Percentiles rank a stretch among this genome's conserved stretches.
These are phyloP conservation scores for Penicillium corylophilum DNA, from an alignment of 2,329 filamentous ascomycete genomes.

Conservation along the genomic window DNA sequence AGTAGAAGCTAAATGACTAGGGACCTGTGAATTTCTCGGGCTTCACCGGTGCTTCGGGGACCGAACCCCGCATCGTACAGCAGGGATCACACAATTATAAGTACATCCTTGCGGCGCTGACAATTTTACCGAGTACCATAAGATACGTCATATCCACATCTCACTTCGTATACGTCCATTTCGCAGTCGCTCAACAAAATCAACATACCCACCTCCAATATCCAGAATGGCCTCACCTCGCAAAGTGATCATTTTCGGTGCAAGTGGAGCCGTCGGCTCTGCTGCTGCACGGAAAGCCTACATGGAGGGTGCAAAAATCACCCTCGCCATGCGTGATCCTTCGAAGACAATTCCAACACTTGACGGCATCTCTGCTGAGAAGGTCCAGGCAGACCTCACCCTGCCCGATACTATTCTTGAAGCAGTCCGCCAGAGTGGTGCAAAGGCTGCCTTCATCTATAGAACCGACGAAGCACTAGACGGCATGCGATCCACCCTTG, in stretches of 20 bases:
- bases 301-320: constrained; percentile 43
- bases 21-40: no score
- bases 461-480: constrained; percentile 33
- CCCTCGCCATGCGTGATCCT: constrained; percentile 50
- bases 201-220: background rate
- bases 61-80: no score
- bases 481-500: constrained; percentile 41
- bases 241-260: constrained; percentile 43
- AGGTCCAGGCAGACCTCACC: constrained; percentile 48
- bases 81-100: no score
- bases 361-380: constrained; percentile 26
- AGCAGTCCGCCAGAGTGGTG: constrained; percentile 43
- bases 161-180: background rate
- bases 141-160: background rate
- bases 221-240: background rate
- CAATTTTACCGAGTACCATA: no score
- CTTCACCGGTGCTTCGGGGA: no score
- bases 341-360: constrained; percentile 44
- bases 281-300: constrained; percentile 41
- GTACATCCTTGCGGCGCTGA: no score
- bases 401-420: constrained; percentile 40
- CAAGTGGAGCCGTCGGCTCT: constrained; percentile 49
- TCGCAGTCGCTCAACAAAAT: no score
- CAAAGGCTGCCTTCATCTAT: constrained; percentile 53
- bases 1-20: no score